These are phyloP conservation scores for Beauveria caledonica DNA, from an alignment of 2,329 filamentous ascomycete species.

Conservation along the genomic window DNA sequence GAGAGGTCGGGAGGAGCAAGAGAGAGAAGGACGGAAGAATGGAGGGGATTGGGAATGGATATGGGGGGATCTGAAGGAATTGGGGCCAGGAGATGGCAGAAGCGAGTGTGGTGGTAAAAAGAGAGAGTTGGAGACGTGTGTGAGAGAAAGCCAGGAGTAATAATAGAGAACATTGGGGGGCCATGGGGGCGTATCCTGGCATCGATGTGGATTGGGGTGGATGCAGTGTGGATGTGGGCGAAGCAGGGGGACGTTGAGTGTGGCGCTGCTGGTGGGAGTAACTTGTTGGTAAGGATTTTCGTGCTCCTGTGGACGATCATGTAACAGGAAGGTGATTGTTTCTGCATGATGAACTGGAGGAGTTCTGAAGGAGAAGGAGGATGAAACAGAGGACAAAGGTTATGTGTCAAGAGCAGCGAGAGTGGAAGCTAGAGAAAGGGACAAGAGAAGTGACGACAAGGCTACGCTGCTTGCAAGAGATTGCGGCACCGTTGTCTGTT, in stretches of 20 bases:
- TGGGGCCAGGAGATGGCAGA: not conserved
- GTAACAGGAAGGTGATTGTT: too few species aligned
- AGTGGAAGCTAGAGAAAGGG: too few species aligned
- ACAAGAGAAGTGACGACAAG: too few species aligned
- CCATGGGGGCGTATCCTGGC: not conserved
- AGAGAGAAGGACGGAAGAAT: not conserved
- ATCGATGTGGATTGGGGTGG: not conserved
- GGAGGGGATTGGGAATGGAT: not conserved
- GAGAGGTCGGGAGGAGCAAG: not conserved
- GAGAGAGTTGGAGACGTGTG: not conserved
- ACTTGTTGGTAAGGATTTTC: too few species aligned
- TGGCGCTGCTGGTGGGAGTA: not conserved
- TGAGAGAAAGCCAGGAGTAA: not conserved
- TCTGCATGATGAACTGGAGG: too few species aligned
- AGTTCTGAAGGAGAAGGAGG: too few species aligned
- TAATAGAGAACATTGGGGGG: not conserved
- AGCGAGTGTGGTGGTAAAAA: not conserved
- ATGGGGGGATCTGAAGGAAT: not conserved
- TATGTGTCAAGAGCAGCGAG: not conserved
- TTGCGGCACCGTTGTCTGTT: not conserved
- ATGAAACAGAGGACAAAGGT: not conserved
- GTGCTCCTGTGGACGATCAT: too few species aligned
- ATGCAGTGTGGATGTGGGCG: not conserved
- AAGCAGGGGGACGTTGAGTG: not conserved
- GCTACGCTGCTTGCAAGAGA: too few species aligned